These are phyloP conservation scores for Coniophora puteana DNA, from an alignment of 1,284 basidiomycete species.

Conservation along the genomic window DNA sequence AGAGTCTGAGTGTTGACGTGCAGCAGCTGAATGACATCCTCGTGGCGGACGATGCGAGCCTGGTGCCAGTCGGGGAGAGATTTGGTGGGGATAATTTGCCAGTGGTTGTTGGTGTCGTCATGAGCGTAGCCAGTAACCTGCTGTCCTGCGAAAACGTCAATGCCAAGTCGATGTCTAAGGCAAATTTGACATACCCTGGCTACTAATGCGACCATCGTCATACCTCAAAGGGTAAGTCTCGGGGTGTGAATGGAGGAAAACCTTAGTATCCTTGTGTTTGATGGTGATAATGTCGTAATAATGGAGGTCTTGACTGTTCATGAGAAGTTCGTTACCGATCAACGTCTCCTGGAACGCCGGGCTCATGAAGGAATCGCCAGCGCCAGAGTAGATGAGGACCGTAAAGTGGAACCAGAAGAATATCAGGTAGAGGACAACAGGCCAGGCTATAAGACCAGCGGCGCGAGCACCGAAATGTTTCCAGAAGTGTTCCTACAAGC, in stretches of 20 bases:
- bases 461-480: slow-evolving; percentile 88
- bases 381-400: slow-evolving; percentile 85
- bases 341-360: slow-evolving; percentile 98
- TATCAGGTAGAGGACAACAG: slow-evolving; percentile 87
- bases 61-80: slow-evolving; percentile 87
- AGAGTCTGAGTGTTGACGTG: slow-evolving; percentile 84
- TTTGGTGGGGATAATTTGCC: slow-evolving; percentile 94
- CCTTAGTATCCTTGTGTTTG: slow-evolving; percentile 90
- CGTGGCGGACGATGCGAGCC: slow-evolving; percentile 84
- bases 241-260: slow-evolving; percentile 89
- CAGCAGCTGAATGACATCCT: slow-evolving; percentile 86
- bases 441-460: slow-evolving; percentile 84
- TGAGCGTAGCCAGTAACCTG: slow-evolving; percentile 98
- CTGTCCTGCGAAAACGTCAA: slow-evolving; percentile 56
- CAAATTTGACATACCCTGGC: slow-evolving; percentile 60
- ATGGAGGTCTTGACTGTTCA: slow-evolving; percentile 90
- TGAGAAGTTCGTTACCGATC: slow-evolving; percentile 85
- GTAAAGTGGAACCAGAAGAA: slow-evolving; percentile 98
- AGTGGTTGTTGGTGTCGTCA: slow-evolving; percentile 92
- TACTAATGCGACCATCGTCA: slow-evolving; percentile 94
- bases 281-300: slow-evolving; percentile 90
- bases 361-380: slow-evolving; percentile 97
- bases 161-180: not conserved
- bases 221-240: slow-evolving; percentile 93
- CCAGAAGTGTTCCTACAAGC: slow-evolving; percentile 77